A percentile compares a stretch with the other conserved stretches of the same genome.
Evolutionary conservation across 2,329 filamentous ascomycete species (phyloP).

Genomic region (Beauveria pseudobassiana): DNA sequence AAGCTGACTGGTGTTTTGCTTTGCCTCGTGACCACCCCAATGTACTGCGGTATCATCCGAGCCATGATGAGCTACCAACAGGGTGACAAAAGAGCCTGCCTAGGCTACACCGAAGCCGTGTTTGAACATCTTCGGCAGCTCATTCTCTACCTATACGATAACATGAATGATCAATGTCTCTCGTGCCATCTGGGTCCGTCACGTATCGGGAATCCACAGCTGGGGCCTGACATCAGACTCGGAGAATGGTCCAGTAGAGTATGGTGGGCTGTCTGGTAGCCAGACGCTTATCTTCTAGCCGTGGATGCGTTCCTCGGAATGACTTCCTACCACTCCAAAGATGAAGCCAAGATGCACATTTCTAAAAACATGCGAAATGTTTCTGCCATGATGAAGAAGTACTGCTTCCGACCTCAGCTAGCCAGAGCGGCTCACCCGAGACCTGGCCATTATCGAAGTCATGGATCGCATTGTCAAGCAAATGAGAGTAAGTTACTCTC

Average conservation of each 20-base stretch:
- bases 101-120: neutral
- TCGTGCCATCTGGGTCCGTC: slow-evolving; percentile 1
- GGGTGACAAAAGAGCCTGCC: neutral
- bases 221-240: slow-evolving; percentile 2
- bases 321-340: neutral
- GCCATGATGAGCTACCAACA: slow-evolving; percentile 2
- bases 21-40: neutral
- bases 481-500: neutral
- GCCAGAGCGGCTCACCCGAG: neutral
- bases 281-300: slow-evolving; percentile 5
- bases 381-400: neutral
- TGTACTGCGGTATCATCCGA: slow-evolving; percentile 3
- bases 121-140: neutral
- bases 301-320: neutral
- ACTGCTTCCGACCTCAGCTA: neutral
- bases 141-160: neutral
- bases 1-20: too few relatives aligned
- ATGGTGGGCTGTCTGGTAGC: slow-evolving; percentile 1
- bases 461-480: slow-evolving; percentile 6
- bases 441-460: neutral
- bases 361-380: neutral
- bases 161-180: slow-evolving; percentile 5
- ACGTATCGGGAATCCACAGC: slow-evolving; percentile 5
- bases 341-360: neutral
- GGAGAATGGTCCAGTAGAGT: neutral